Evolutionary conservation across 176 grass and related monocot species (phyloP), one percentile per base, ranked within the genome.

Genomic region (Phoenix dactylifera): DNA sequence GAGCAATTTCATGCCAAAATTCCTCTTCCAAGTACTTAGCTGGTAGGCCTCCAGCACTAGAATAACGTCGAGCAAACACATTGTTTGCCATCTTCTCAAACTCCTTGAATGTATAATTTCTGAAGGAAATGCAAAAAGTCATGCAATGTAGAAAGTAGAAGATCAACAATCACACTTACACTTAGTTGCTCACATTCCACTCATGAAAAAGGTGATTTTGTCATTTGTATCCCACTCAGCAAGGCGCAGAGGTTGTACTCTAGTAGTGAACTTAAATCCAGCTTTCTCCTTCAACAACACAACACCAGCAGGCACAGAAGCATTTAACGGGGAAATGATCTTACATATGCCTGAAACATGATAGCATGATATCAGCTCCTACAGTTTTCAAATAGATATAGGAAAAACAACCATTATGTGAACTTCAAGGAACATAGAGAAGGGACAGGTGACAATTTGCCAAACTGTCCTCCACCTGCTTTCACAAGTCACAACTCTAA

Each of bases 1-100:
- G 85, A 71, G 93, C 73, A 80, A 98, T 92, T 80, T 98, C 93
- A 26, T 73, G 93, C 93, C 93, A 98, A 66, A 98, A 98, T 58
- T 88, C 87, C 73, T 98, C 93, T 78, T 98, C 93, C 55, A 98
- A 26, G 3, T 76, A 98, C 63, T 74, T 88, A 70, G 75, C 73
- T 29, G 93, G 81, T 18, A 98, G 84, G 49, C 77, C 88, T 16
- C 93, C 70, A 23, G 84, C 32, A 76, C 93, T 92, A 57, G 78
- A 98, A 71, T 88, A 98, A 72, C 83, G 88, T 73, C 83, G 82
- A 60, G 76, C 72, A 60, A 91, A 92, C 75, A 83, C 87, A 55
- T 88, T 98, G 81, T 88, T 92, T 24, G 87, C 93, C 85, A 88
- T 92, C 75, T 80, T 98, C 64, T 98, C 93, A 28, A 88, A 98